Percentiles rank a stretch among this genome's conserved stretches.
phyloP scores from a whole-genome alignment of 331 rosid genomes.

The Malus hybrid region DNA sequence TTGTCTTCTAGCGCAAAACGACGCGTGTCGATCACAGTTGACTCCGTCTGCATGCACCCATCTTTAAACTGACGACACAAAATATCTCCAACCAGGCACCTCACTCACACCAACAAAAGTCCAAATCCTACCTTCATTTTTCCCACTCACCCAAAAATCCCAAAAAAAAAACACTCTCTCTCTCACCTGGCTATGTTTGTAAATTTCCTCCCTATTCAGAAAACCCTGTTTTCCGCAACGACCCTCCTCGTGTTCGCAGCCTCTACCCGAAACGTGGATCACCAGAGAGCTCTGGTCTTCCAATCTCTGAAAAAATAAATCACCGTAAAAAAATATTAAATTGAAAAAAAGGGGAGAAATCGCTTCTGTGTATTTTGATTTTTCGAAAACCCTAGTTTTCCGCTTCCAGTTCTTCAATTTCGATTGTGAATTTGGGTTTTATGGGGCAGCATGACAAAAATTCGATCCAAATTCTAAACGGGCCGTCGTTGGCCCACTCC shows the following conservation, averaged over 20 bases:
- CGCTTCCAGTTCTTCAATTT: neutral
- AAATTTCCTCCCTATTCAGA: neutral
- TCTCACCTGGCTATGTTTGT: neutral
- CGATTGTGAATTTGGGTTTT: neutral
- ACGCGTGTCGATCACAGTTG: constrained; percentile 3
- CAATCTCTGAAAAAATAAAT: neutral
- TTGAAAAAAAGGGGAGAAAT: neutral
- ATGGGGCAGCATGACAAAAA: constrained; percentile 38
- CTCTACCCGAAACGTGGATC: neutral
- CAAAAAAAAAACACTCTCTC: neutral
- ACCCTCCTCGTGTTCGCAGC: neutral
- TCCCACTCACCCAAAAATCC: neutral
- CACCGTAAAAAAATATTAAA: neutral
- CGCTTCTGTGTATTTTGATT: neutral
- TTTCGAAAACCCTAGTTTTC: constrained; percentile 13
- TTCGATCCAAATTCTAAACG: constrained; percentile 28
- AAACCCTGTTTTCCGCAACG: constrained; percentile 4
- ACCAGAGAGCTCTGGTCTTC: neutral
- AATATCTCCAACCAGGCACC: neutral
- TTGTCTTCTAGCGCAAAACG: neutral
- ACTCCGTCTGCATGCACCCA: neutral
- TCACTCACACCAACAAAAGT: neutral
- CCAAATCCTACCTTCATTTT: neutral
- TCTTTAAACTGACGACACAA: neutral
- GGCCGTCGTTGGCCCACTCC: constrained; percentile 34